Conservation (phyloP, 176 grass and related monocot genomes). For the Oryza rufipogon region DNA sequence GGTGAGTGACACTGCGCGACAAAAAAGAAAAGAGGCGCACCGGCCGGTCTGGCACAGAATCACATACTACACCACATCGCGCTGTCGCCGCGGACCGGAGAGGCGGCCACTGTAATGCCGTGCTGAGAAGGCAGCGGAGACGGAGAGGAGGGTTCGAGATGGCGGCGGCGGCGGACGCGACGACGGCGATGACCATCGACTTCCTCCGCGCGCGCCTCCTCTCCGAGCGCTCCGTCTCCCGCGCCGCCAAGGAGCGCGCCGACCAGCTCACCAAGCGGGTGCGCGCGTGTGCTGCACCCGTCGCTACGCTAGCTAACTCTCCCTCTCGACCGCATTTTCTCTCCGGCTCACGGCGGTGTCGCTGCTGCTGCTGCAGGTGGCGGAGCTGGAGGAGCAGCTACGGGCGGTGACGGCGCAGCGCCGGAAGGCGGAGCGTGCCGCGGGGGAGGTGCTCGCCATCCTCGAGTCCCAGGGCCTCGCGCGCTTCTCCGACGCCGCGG, state of each 20-base stretch:
- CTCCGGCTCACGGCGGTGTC: slow-evolving; percentile 2
- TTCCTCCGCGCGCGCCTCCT: slow-evolving; percentile 96
- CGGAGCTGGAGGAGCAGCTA: slow-evolving; percentile 59
- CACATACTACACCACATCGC: not conserved
- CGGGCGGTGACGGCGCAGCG: slow-evolving; percentile 46
- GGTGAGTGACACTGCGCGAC: not conserved
- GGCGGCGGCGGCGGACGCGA: slow-evolving; percentile 49
- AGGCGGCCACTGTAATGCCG: not conserved
- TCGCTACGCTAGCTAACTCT: too few relatives aligned
- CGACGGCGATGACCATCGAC: slow-evolving; percentile 91
- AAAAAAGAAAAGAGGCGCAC: not conserved
- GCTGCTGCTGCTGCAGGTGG: slow-evolving; percentile 16
- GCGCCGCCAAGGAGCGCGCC: slow-evolving; percentile 80
- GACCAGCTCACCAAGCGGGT: slow-evolving; percentile 79
- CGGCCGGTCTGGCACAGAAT: not conserved
- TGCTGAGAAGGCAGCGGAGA: not conserved
- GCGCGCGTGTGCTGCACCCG: not conserved
- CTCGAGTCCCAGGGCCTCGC: slow-evolving; percentile 64
- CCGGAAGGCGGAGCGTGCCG: slow-evolving; percentile 74
- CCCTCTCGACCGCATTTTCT: not conserved
- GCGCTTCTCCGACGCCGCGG: slow-evolving; percentile 47
- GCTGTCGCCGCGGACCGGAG: slow-evolving; percentile 21
- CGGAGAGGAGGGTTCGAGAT: not conserved
- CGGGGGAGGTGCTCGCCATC: slow-evolving; percentile 64
- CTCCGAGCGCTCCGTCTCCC: slow-evolving; percentile 89